Base-by-base conservation (phyloP, 768 basidiomycete genomes). In the Leccinum truebloodii region DNA sequence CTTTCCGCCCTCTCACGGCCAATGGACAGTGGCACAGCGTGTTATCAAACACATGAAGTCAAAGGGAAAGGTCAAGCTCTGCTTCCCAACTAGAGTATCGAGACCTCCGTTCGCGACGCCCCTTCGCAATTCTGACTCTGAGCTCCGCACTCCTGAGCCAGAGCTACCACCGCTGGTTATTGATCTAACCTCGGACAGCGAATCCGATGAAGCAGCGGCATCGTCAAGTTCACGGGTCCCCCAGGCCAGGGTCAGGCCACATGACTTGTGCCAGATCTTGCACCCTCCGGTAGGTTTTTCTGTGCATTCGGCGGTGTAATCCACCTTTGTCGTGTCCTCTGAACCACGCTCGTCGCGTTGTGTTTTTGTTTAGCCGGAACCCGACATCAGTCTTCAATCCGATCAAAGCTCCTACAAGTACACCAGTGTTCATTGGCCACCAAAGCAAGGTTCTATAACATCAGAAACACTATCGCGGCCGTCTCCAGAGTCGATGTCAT, bases 41-140 rank as follows among this genome's bases (percentile, higher is more conserved):
- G 58, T 70, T n/a, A 72, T 71, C 34, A 64, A 58, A 7, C 58
- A 55, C 52, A 71, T 72, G 68, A 66, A 59, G 48, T 74, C 68
- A 12, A 72, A 69, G 30, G 70, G 69, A 34, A 73, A 62, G 54
- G 65, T 72, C 4, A 67, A 69, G 54, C 54, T 68, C 6, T 58
- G 26, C 55, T 58, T 64, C 14, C 68, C 63, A 10, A 34, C 57
- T 35, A 68, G 63, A 54, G 65, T 62, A 52, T 55, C 65, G 41
- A 60, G 59, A 18, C 34, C 9, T 60, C 56, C 71, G 20, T 67
- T 66, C 6, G 39, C 55, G 52, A 59, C 56, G 59, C 71, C 59
- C 24, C 63, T 68, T 13, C 64, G 32, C 20, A 66, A 64, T n/a
- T 22, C 52, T 54, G 26, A 64, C 18, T 22, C 52, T 54, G 26